Evolutionary conservation across 768 basidiomycete genomes (phyloP).

Genomic region (Tricholoma bakamatsutake): DNA sequence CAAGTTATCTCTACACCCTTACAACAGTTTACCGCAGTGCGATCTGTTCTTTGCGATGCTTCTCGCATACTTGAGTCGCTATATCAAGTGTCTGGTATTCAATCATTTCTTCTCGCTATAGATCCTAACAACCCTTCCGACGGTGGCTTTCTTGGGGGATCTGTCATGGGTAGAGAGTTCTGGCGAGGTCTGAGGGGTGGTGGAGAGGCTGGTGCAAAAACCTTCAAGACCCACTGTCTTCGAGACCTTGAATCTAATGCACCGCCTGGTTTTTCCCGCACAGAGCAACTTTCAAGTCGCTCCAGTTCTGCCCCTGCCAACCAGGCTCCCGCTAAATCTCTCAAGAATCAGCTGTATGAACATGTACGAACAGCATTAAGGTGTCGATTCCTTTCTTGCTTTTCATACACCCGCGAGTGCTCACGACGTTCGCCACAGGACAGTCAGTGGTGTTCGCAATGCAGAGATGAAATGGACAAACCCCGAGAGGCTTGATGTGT

Average conservation of each 20-base stretch:
- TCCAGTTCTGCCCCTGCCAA: conserved; percentile 13
- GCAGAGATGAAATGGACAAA: conserved; percentile 79
- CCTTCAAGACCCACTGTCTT: conserved; percentile 45
- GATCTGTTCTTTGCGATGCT: conserved; percentile 39
- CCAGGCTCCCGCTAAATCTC: conserved; percentile 25
- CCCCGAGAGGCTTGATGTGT: conserved; percentile 47
- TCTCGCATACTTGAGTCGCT: conserved; percentile 54
- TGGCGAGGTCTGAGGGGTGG: conserved; percentile 59
- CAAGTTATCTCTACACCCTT: conserved; percentile 7
- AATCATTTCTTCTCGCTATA: conserved; percentile 59
- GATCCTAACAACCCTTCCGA: conserved; percentile 43
- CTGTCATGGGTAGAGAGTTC: conserved; percentile 54
- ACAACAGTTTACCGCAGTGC: conserved; percentile 29
- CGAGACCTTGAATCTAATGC: conserved; percentile 20
- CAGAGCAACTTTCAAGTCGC: conserved; percentile 11
- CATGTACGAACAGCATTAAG: conserved; percentile 48
- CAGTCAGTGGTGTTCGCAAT: conserved; percentile 50
- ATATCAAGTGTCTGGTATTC: conserved; percentile 40
- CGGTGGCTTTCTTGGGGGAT: conserved; percentile 59
- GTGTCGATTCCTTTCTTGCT: conserved; percentile 23
- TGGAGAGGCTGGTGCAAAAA: conserved; percentile 49
- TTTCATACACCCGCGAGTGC: background rate
- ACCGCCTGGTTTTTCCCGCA: conserved; percentile 5
- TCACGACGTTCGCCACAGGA: conserved; percentile 25
- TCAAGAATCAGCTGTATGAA: conserved; percentile 55